Conservation (phyloP, 139 green algal genomes). For the Micromonas commoda region DNA sequence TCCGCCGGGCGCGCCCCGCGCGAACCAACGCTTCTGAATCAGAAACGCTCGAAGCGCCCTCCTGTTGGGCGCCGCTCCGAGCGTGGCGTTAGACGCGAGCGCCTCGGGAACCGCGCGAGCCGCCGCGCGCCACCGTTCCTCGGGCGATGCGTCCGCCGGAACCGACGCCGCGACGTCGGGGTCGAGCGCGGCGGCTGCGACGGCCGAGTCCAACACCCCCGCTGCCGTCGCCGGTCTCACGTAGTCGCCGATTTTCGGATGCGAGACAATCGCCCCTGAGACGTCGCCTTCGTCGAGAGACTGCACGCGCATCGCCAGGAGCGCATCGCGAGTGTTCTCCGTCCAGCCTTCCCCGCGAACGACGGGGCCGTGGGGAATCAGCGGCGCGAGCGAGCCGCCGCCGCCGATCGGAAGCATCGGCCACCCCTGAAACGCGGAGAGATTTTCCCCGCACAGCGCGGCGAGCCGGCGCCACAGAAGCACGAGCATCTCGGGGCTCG, state of each 20-base stretch:
- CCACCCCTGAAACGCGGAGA: conserved; percentile 35
- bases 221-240: conserved; percentile 44
- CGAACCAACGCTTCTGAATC: conserved; percentile 55
- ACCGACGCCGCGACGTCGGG: background rate
- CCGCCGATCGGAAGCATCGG: conserved; percentile 53
- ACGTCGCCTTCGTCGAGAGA: conserved; percentile 40
- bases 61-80: conserved; percentile 37
- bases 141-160: background rate
- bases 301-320: conserved; percentile 44
- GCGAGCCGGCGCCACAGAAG: conserved; percentile 38
- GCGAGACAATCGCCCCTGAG: background rate
- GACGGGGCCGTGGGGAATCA: conserved; percentile 31
- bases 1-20: background rate
- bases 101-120: conserved; percentile 1
- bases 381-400: conserved; percentile 36
- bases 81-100: background rate
- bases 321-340: conserved; percentile 41
- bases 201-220: conserved; percentile 52
- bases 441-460: background rate
- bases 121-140: background rate
- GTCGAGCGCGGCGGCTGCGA: conserved; percentile 26
- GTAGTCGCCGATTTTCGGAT: conserved; percentile 32
- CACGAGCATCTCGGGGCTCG: conserved; percentile 23
- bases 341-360: conserved; percentile 54
- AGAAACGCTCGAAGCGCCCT: conserved; percentile 57